These are phyloP conservation scores for Volvox africanus DNA, from an alignment of 139 green algal genomes.

Conservation along the genomic window DNA sequence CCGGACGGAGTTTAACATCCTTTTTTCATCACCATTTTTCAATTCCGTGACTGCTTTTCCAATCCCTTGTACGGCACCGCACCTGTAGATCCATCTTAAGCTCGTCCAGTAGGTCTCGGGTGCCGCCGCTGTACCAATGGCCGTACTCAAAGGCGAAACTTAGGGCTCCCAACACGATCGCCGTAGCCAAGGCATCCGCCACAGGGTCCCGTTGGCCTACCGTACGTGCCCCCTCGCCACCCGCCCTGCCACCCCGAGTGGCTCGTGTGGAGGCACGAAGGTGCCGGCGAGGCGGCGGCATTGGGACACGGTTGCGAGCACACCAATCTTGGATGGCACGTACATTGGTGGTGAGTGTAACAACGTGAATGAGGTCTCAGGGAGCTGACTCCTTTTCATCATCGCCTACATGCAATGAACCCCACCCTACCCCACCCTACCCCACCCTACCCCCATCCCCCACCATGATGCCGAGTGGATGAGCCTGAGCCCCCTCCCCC, in stretches of 20 bases:
- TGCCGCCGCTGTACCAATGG: constrained; percentile 11
- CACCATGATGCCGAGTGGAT: too few species aligned
- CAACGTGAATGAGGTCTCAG: too few species aligned
- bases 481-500: neutral
- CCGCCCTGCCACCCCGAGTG: too few species aligned
- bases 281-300: neutral
- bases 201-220: neutral
- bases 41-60: too few species aligned
- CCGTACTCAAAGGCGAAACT: neutral
- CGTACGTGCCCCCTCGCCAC: neutral
- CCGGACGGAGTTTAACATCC: too few species aligned
- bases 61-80: neutral
- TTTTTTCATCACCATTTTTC: too few species aligned
- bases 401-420: too few species aligned
- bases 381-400: too few species aligned
- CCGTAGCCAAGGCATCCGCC: neutral
- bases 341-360: too few species aligned
- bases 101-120: neutral
- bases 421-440: too few species aligned
- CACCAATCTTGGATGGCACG: neutral
- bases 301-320: neutral
- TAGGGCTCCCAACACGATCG: neutral
- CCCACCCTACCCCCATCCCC: too few species aligned
- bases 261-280: neutral
- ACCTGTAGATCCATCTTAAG: constrained; percentile 11